Evolutionary conservation across 768 basidiomycete genomes (phyloP).

Genomic region (Hericium alpestre): DNA sequence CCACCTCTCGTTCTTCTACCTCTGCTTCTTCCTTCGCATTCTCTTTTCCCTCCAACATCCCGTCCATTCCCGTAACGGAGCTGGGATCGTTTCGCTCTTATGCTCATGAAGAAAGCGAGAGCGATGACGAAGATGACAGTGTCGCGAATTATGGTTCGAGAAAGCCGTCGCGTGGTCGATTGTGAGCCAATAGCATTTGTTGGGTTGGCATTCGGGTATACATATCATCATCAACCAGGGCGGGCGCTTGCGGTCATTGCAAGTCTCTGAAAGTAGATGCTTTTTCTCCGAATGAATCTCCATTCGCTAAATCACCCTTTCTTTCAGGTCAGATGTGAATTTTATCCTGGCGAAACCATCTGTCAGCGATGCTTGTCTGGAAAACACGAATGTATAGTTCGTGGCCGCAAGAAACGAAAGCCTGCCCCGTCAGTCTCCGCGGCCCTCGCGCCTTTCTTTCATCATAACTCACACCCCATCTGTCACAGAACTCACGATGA

Average conservation of each 20-base stretch:
- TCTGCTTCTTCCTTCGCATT: not conserved
- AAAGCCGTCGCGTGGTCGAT: not conserved
- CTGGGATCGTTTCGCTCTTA: no score
- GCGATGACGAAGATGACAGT: not conserved
- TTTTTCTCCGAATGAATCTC: not conserved
- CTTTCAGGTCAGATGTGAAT: not conserved
- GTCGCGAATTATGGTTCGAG: not conserved
- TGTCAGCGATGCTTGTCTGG: not conserved
- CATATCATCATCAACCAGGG: constrained; percentile 18
- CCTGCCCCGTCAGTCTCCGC: not conserved
- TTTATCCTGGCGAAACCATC: not conserved
- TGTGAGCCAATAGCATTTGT: not conserved
- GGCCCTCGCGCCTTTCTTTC: not conserved
- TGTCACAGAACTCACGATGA: not conserved
- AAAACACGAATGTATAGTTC: not conserved
- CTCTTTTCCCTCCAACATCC: not conserved
- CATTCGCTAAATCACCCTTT: not conserved
- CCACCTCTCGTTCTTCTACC: no score
- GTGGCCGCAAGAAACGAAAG: not conserved
- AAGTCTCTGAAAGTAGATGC: constrained; percentile 40
- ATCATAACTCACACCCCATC: not conserved
- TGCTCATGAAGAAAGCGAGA: not conserved
- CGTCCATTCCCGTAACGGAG: no score
- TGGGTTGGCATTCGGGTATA: not conserved
- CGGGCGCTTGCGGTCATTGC: constrained; percentile 47